A percentile compares a stretch with the other conserved stretches of the same genome.
Evolutionary conservation across 805 yeast species (phyloP).

Genomic region (Starmera amethionina): DNA sequence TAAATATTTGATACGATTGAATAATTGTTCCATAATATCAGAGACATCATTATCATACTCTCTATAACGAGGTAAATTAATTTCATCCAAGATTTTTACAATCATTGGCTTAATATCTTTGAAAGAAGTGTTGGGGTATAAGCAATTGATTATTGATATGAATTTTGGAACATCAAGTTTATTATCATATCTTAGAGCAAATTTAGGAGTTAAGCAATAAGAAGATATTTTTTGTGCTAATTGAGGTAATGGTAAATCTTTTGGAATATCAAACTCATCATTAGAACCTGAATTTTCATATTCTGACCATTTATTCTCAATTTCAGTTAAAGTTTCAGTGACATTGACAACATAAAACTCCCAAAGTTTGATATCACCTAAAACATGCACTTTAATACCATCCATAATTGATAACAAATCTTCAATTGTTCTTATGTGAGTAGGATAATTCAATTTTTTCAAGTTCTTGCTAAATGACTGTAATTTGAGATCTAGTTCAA

Average conservation of each 20-base stretch:
- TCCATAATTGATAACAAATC: conserved; percentile 58
- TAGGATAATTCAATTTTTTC: conserved; percentile 51
- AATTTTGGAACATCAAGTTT: conserved; percentile 40
- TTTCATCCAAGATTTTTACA: conserved; percentile 54
- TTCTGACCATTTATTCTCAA: conserved; percentile 28
- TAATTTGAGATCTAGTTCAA: conserved; percentile 68
- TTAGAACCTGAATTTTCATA: conserved; percentile 9
- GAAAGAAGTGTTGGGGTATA: conserved; percentile 21
- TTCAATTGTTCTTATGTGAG: conserved; percentile 33
- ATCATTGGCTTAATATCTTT: conserved; percentile 32
- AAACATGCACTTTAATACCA: conserved; percentile 59
- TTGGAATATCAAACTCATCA: conserved; percentile 34
- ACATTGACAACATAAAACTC: conserved; percentile 75
- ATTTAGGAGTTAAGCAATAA: conserved; percentile 26
- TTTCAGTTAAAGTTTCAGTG: conserved; percentile 24
- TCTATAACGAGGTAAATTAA: conserved; percentile 63
- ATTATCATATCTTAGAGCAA: conserved; percentile 43
- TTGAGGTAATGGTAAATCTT: conserved; percentile 27
- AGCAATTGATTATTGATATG: conserved; percentile 37
- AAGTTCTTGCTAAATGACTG: conserved; percentile 54
- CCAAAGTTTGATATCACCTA: conserved; percentile 69
- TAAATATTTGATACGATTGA: conserved; percentile 65
- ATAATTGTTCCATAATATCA: conserved; percentile 58
- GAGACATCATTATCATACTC: conserved; percentile 67
- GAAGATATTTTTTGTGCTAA: conserved; percentile 41